Evolutionary conservation across 73 alveolate species (phyloP).

Genomic region (Paramecium sonneborni): DNA sequence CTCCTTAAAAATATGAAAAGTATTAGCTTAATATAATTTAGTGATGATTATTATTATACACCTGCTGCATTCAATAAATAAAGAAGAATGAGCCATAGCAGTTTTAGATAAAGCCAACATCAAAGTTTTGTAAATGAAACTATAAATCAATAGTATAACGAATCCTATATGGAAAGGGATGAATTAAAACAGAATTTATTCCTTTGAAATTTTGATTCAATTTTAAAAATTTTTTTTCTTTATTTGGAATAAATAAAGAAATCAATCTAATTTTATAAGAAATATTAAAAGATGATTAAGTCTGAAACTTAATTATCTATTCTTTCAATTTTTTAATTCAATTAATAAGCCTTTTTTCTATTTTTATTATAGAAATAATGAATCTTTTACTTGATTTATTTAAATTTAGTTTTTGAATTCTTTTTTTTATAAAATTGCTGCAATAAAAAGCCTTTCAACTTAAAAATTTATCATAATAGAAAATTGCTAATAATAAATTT

Average conservation of each 20-base stretch:
- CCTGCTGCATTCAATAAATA: constrained; percentile 47
- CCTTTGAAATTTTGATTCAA: background rate
- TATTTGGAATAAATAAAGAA: background rate
- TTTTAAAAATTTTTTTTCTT: background rate
- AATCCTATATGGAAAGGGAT: background rate
- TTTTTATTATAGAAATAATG: no score
- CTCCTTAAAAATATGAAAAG: constrained; percentile 36
- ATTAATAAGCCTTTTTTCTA: no score
- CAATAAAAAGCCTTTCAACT: no score
- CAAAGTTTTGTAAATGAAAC: background rate
- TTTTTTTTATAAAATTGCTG: no score
- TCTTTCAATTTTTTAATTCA: no score
- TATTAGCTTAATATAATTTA: background rate
- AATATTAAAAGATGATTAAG: no score
- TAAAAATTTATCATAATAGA: no score
- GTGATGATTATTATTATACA: constrained; percentile 41
- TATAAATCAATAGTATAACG: background rate
- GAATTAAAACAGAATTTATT: constrained; percentile 6
- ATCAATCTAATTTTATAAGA: background rate
- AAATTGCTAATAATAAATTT: no score
- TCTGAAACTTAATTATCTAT: no score
- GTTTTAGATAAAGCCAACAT: background rate
- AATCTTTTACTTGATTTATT: no score
- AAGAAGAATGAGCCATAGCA: background rate
- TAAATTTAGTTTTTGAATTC: no score